A percentile compares a stretch with the other conserved stretches of the same genome.
Evolutionary conservation across 1,139 yeast species (phyloP).

Genomic region (Protomyces arabidopsidicola): DNA sequence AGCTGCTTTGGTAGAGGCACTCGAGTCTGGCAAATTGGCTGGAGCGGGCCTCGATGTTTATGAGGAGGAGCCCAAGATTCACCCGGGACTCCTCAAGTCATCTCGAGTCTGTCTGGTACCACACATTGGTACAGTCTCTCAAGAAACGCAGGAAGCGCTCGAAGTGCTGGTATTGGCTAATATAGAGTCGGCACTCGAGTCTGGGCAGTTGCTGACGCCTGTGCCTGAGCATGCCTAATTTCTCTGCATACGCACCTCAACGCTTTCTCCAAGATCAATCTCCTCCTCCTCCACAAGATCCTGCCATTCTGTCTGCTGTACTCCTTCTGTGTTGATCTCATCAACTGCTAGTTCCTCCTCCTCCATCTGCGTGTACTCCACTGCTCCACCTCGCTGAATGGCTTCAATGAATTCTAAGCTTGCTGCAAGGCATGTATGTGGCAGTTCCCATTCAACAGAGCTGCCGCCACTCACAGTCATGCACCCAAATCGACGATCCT

Average conservation of each 20-base stretch:
- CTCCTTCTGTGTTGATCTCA: background rate
- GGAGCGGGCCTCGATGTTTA: constrained; percentile 75
- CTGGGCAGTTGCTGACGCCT: background rate
- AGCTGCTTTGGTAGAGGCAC: constrained; percentile 50
- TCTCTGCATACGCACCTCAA: background rate
- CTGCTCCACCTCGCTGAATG: background rate
- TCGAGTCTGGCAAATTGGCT: constrained; percentile 62
- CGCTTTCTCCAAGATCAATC: background rate
- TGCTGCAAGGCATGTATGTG: background rate
- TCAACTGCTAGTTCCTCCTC: background rate
- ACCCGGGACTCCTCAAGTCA: constrained; percentile 40
- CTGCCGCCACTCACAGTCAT: background rate
- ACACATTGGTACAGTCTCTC: constrained; percentile 75
- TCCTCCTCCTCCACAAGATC: background rate
- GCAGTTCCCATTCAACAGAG: background rate
- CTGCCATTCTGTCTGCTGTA: background rate
- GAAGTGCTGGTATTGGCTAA: constrained; percentile 52
- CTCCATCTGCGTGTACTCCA: background rate
- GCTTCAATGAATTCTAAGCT: background rate
- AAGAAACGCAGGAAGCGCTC: constrained; percentile 53
- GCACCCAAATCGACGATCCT: background rate
- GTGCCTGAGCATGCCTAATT: constrained; percentile 2
- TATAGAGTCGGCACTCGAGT: constrained; percentile 31
- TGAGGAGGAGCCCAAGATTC: constrained; percentile 62
- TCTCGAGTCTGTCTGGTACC: constrained; percentile 56